Base-by-base conservation (phyloP, 2,329 filamentous ascomycete genomes). In the Albifimbria verrucaria region DNA sequence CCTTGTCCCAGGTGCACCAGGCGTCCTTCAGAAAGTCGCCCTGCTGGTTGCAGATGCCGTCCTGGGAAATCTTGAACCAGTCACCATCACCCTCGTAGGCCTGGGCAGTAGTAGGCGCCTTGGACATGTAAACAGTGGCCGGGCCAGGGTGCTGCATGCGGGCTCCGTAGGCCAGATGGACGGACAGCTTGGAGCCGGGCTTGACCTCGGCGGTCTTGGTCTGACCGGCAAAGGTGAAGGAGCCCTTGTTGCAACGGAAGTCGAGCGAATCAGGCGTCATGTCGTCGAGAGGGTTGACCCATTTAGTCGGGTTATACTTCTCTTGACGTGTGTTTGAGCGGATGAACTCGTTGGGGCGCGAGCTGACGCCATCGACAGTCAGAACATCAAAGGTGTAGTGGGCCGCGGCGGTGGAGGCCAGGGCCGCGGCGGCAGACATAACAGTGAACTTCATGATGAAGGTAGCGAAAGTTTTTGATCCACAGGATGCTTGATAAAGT, bases 341-440 rank as follows among this genome's bases (percentile, higher is more conserved):
- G 28, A 65, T 55, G 54, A 60, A 65, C 39, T 59, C 49, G 42
- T 49, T 53, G 18, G 55, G 45, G 5, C 51, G 25, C 2, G 56
- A 53, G 7, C 47, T 44, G 10, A 48, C 46, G 39, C 62, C 62
- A 49, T 65, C 57, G 49, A 59, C 52, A 41, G 63, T 54, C 22
- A 58, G 50, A 44, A 54, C 52, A 32, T 63, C 62, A 50, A 66
- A 65, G 54, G 64, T 60, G 56, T 65, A 66, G 51, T 65, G 64
- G 17, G 61, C 64, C 3, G 58, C 58, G 2, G 52, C 58, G 28
- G 61, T 45, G 46, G 53, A 57, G 42, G 61, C 57, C 32, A 61
- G 26, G 50, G 55, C 53, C n/a, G 28, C 26, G 42, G 43, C n/a
- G 28, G 50, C 47, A 18, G 47, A 25, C 42, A 48, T 18, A n/a